A percentile compares a stretch with the other conserved stretches of the same genome.
Evolutionary conservation across 1,284 basidiomycete genomes (phyloP).

Genomic region (Cryptococcus depauperatus): DNA sequence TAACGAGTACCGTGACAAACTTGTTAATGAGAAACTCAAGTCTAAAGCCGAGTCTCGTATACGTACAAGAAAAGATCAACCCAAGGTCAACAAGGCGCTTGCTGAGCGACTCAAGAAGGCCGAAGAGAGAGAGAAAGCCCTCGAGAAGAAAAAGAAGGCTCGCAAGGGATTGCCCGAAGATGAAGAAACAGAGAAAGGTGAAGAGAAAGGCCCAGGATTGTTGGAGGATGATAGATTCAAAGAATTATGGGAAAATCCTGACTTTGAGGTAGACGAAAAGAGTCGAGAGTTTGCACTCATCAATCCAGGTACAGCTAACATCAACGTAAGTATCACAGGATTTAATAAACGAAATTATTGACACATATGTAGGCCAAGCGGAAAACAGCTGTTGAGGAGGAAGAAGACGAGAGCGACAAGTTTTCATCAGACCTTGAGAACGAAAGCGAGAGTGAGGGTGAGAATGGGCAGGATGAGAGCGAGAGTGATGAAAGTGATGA

Average conservation of each 20-base stretch:
- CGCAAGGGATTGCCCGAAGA: constrained; percentile 27
- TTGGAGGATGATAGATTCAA: constrained; percentile 84
- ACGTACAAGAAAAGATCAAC: constrained; percentile 62
- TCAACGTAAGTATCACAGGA: constrained; percentile 26
- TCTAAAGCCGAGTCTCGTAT: constrained; percentile 90
- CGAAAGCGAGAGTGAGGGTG: constrained; percentile 34
- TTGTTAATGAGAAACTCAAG: constrained; percentile 81
- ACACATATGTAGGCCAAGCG: constrained; percentile 35
- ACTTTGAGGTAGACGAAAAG: constrained; percentile 83
- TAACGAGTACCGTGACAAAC: constrained; percentile 81
- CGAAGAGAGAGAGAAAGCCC: constrained; percentile 59
- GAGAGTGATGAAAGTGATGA: constrained; percentile 50
- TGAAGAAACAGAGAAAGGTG: constrained; percentile 43
- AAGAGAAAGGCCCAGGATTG: constrained; percentile 50
- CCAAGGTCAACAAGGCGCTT: constrained; percentile 79
- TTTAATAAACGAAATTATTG: neutral
- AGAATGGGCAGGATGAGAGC: constrained; percentile 48
- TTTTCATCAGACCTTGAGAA: constrained; percentile 59
- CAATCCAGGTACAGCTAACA: constrained; percentile 68
- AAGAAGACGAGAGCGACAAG: constrained; percentile 78
- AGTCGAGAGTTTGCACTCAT: constrained; percentile 81
- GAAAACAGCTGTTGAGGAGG: constrained; percentile 79
- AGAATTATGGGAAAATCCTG: constrained; percentile 86
- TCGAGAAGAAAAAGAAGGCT: constrained; percentile 55
- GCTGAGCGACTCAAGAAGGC: constrained; percentile 76